Percentiles rank a stretch among this genome's conserved stretches.
Evolutionary conservation across 441 rosid genomes (phyloP).

Genomic region (Corymbia citriodora): DNA sequence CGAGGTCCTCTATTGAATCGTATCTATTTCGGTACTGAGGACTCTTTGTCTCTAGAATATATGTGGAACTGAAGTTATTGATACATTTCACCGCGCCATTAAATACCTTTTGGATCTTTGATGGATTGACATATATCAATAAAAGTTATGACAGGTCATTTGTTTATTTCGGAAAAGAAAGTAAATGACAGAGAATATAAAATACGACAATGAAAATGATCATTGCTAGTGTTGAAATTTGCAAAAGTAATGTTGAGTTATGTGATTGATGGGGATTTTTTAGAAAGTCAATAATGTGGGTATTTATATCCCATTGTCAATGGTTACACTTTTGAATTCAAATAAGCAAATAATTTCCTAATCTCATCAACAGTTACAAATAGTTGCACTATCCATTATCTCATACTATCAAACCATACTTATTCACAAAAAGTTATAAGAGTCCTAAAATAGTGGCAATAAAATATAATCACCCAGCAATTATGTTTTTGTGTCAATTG

Average conservation of each 20-base stretch:
- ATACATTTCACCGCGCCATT: neutral
- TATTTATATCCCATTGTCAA: neutral
- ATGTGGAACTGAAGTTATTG: neutral
- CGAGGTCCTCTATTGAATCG: neutral
- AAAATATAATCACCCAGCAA: neutral
- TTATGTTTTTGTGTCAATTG: neutral
- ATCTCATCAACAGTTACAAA: neutral
- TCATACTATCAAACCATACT: neutral
- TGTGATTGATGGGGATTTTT: neutral
- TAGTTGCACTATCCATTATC: neutral
- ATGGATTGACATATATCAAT: neutral
- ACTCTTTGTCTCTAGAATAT: neutral
- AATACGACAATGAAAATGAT: neutral
- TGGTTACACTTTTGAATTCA: neutral
- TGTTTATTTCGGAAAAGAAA: neutral
- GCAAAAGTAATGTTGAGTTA: neutral
- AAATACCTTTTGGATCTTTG: neutral
- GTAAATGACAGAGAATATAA: neutral
- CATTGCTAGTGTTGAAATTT: neutral
- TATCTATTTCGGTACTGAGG: neutral
- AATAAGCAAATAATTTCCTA: neutral
- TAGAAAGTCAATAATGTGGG: neutral
- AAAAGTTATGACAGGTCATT: neutral
- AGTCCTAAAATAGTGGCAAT: neutral
- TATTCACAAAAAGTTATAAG: neutral